phyloP scores from a whole-genome alignment of 257 asterid genomes.

The Nyctanthes arbortristis region DNA sequence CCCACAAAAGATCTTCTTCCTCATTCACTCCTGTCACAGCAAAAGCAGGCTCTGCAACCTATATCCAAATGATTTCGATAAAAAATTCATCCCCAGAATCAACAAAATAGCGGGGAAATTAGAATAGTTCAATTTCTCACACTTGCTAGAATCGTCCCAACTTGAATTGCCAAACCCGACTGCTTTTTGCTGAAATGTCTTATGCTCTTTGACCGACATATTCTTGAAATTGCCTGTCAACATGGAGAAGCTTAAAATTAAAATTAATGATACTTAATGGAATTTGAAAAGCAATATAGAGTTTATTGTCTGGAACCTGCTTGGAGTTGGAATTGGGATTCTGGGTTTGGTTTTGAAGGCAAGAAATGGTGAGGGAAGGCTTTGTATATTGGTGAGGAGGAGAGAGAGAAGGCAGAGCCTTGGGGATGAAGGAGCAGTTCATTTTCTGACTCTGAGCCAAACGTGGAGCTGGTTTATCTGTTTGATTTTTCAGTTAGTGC shows the following conservation, averaged over 20 bases:
- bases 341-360: slow-evolving; percentile 22
- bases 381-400: slow-evolving; percentile 27
- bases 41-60: slow-evolving; percentile 66
- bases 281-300: neutral
- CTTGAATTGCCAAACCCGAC: slow-evolving; percentile 55
- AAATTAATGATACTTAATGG: neutral
- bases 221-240: slow-evolving; percentile 31
- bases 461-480: slow-evolving; percentile 35
- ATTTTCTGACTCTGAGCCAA: slow-evolving; percentile 44
- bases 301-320: slow-evolving; percentile 27
- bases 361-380: slow-evolving; percentile 33
- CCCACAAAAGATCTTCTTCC: slow-evolving; percentile 57
- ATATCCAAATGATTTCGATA: slow-evolving; percentile 18
- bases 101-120: neutral
- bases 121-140: slow-evolving; percentile 31
- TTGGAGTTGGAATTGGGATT: slow-evolving; percentile 18
- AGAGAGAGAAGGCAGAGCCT: slow-evolving; percentile 53
- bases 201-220: slow-evolving; percentile 21
- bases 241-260: slow-evolving; percentile 2
- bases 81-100: neutral
- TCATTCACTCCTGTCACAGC: slow-evolving; percentile 70
- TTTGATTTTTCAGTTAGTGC: slow-evolving; percentile 19
- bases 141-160: slow-evolving; percentile 57
- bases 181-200: slow-evolving; percentile 26
- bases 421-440: slow-evolving; percentile 57